Evolutionary conservation across 2,329 filamentous ascomycete species (phyloP).

Genomic region (Zalaria obscura): DNA sequence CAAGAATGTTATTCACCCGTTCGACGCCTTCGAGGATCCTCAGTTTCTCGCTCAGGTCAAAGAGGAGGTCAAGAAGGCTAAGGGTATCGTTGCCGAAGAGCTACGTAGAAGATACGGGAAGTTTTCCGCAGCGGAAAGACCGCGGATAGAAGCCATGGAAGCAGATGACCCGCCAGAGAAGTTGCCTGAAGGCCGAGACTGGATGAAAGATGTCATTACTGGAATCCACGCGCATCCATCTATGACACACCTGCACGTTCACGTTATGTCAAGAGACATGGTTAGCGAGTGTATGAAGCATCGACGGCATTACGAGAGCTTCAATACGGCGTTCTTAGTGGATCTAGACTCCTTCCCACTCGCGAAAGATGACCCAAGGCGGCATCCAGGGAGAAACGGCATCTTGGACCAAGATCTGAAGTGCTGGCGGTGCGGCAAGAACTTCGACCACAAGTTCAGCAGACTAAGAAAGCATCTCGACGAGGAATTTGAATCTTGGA

Average conservation of each 20-base stretch:
- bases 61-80: conserved; percentile 46
- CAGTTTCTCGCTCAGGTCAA: conserved; percentile 53
- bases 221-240: conserved; percentile 80
- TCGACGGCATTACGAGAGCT: conserved; percentile 84
- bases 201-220: conserved; percentile 56
- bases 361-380: conserved; percentile 46
- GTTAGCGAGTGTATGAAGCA: conserved; percentile 58
- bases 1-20: conserved; percentile 54
- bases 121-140: conserved; percentile 47
- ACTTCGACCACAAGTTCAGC: conserved; percentile 62
- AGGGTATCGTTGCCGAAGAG: conserved; percentile 55
- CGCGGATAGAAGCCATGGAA: conserved; percentile 51
- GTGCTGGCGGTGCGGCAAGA: conserved; percentile 73
- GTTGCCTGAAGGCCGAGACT: conserved; percentile 63
- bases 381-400: conserved; percentile 38
- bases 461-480: conserved; percentile 62
- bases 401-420: conserved; percentile 53
- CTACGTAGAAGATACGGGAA: conserved; percentile 54
- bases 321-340: conserved; percentile 74
- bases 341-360: conserved; percentile 68
- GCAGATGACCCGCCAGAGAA: conserved; percentile 18
- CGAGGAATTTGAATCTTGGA: conserved; percentile 65
- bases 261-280: conserved; percentile 73
- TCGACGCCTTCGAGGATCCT: conserved; percentile 58
- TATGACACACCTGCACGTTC: conserved; percentile 86